Base-by-base conservation (phyloP, 306 rosid genomes). In the Sesbania bispinosa region DNA sequence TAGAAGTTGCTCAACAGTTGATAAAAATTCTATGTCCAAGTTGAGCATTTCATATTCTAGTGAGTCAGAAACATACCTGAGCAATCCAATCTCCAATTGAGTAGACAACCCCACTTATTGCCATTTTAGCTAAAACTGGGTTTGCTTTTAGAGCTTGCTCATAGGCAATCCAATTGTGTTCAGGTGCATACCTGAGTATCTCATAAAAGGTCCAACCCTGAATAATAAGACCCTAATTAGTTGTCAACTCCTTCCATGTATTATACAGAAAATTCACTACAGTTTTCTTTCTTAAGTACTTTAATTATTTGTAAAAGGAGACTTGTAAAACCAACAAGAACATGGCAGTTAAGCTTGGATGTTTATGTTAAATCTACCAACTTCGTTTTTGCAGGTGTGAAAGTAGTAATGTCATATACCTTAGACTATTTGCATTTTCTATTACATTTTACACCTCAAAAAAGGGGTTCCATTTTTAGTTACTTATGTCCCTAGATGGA, bases 161-260 rank as follows among this genome's bases (percentile, higher is more conserved):
- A 73, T 90, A 90, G 38, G 98, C 97, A 85, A 73, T 74, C 98
- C 98, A 94, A 75, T 94, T 94, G 89, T 94, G 98, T 55, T 89
- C 96, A 4, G 98, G 98, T 63, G 75, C 96, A 86, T 94, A 94
- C 75, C 86, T 85, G n/a, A 94, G 79, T 27, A 94, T 84, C 87
- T 90, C 98, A 79, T 86, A 90, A 76, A 94, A 77, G 67, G 98
- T 94, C 97, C 98, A 94, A 55, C 97, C 97, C 97, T 94, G 88
- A 79, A 76, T 65, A 61, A 71, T n/a, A 62, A 30, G 23, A 78
- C 57, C 29, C 46, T 67, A 75, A 32, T 75, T 36, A 71, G 61
- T 41, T 10, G 26, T 58, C 27, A 57, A 20, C 19, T 74, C 57
- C 71, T 69, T 78, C 76, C 6, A 30, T 41, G 19, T 41, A 15